Base-by-base conservation (phyloP, 345 rosid species). In the Streptanthus diversifolius region DNA sequence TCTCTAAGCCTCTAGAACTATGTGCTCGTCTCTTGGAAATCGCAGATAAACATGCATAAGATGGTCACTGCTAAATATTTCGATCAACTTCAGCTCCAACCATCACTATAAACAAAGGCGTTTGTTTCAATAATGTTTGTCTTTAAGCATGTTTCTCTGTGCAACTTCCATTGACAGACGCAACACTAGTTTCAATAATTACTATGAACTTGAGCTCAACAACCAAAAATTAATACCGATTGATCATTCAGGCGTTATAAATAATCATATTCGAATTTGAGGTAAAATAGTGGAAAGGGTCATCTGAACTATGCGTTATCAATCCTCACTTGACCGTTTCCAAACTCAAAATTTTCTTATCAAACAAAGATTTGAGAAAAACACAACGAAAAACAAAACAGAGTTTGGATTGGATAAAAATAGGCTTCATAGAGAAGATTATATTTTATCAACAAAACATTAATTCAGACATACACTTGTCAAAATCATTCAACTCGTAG, bases 211-310 rank as follows among this genome's bases (percentile, higher is more conserved):
- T 22, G 1, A 22, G 25, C 80, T 77, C 93, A 88, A 88, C 98
- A 86, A 97, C 90, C 90, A 90, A 97, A 90, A 93, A 97, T 95
- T 93, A 89, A 91, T 91, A 97, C 89, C 98, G 54, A 7, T 11
- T 25, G 3, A 25, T 25, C 4, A 0, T 25, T 25, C 2, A 25
- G 27, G 27, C 4, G 27, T 25, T 25, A 3, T 25, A 25, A 25
- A 3, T 25, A 25, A 25, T 25, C 2, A 25, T 1, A 25, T 1
- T 2, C 3, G 3, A 25, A 25, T 22, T 52, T 48, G 14, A 70
- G n/a, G 55, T 82, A 24, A 56, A 57, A 89, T 91, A 96, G 88
- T 40, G 4, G 66, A 43, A 40, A 76, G 36, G 35, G 19, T 93
- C 98, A 93, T 85, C 71, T 93, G 97, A 93, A 89, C 98, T 91